These are phyloP conservation scores for bread wheat (Triticum aestivum) DNA, from an alignment of 176 grass and related monocot species.

Conservation along the genomic window IWGSC_CS_RefSeq_v2.1 NC_057796.1:387793921-387794420, in stretches of 20 bases:
- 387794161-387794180: background rate
- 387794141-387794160: background rate
- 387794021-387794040: background rate
- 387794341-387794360: background rate
- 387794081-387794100: background rate
- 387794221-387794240: background rate
- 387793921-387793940: constrained; percentile 45
- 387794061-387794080: background rate
- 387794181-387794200: background rate
- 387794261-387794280: background rate
- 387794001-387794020: background rate
- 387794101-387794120: background rate
- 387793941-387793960: constrained; percentile 59
- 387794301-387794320: background rate
- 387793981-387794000: background rate
- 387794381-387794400: background rate
- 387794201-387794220: background rate
- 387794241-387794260: constrained; percentile 19
- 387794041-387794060: background rate
- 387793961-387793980: constrained; percentile 68
- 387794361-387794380: background rate
- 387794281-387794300: background rate
- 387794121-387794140: background rate
- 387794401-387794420: background rate
- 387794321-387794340: constrained; percentile 22